Evolutionary conservation across 441 rosid genomes (phyloP).

Genomic region (Capsella rubella): DNA sequence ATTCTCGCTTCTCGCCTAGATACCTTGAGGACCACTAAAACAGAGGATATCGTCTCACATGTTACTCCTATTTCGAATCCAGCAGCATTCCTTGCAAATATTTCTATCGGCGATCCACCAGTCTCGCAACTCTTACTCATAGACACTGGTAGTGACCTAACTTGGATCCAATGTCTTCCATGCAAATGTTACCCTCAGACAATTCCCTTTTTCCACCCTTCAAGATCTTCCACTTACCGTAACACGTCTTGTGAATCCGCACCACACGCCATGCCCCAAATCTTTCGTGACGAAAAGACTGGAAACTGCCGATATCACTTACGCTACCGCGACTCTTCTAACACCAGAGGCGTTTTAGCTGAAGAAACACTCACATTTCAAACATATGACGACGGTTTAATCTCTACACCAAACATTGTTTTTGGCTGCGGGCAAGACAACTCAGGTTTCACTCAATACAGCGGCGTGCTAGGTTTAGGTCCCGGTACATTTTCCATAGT

Average conservation of each 20-base stretch:
- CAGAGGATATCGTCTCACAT: constrained; percentile 21
- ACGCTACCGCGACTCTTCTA: constrained; percentile 38
- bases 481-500: constrained; percentile 43
- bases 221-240: constrained; percentile 56
- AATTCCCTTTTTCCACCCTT: constrained; percentile 46
- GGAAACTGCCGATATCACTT: constrained; percentile 47
- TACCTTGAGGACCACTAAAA: constrained; percentile 6
- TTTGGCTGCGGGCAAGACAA: constrained; percentile 57
- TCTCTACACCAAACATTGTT: constrained; percentile 29
- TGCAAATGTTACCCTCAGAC: constrained; percentile 47
- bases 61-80: constrained; percentile 30
- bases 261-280: constrained; percentile 38
- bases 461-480: constrained; percentile 62
- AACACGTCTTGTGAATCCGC: constrained; percentile 44
- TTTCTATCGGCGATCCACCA: constrained; percentile 62
- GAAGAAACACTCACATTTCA: constrained; percentile 52
- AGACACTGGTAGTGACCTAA: constrained; percentile 64
- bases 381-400: constrained; percentile 48
- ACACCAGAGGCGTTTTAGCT: constrained; percentile 48
- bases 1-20: neutral
- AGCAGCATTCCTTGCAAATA: constrained; percentile 47
- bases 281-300: constrained; percentile 34
- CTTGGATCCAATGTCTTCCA: constrained; percentile 64
- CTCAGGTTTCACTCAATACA: constrained; percentile 29
- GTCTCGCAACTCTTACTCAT: constrained; percentile 53